Conservation (phyloP, 2,329 filamentous ascomycete species). For the Pseudovirgaria hyperparasitica region DNA sequence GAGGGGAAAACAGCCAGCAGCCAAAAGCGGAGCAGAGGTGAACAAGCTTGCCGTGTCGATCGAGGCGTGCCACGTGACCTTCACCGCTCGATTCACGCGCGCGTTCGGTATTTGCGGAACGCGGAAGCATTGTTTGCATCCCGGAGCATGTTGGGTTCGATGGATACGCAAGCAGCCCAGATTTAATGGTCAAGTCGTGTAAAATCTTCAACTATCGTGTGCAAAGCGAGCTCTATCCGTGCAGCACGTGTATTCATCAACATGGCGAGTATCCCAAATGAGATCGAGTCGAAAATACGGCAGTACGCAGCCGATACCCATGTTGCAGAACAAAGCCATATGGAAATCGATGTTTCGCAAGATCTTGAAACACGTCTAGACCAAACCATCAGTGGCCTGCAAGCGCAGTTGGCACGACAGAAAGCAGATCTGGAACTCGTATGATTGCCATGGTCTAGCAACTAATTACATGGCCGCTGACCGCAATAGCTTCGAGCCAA, state of each 20-base stretch:
- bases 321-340: slow-evolving; percentile 14
- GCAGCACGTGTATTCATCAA: too few species aligned
- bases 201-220: too few species aligned
- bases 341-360: slow-evolving; percentile 23
- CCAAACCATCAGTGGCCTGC: slow-evolving; percentile 54
- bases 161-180: too few species aligned
- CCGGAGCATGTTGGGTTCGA: too few species aligned
- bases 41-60: too few species aligned
- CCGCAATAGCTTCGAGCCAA: slow-evolving; percentile 32
- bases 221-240: too few species aligned
- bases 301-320: slow-evolving; percentile 13
- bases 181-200: too few species aligned
- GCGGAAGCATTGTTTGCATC: too few species aligned
- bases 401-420: slow-evolving; percentile 37
- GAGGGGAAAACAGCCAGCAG: slow-evolving; percentile 8
- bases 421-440: slow-evolving; percentile 35
- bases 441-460: slow-evolving; percentile 5
- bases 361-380: slow-evolving; percentile 46
- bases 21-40: slow-evolving; percentile 2
- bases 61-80: too few species aligned
- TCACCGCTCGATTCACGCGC: too few species aligned
- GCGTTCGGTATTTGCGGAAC: too few species aligned
- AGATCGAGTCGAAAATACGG: slow-evolving; percentile 15
- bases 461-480: slow-evolving; percentile 35
- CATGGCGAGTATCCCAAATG: slow-evolving; percentile 13